Evolutionary conservation across 176 grass and related monocot genomes (phyloP).

Genomic region (Areca catechu): DNA sequence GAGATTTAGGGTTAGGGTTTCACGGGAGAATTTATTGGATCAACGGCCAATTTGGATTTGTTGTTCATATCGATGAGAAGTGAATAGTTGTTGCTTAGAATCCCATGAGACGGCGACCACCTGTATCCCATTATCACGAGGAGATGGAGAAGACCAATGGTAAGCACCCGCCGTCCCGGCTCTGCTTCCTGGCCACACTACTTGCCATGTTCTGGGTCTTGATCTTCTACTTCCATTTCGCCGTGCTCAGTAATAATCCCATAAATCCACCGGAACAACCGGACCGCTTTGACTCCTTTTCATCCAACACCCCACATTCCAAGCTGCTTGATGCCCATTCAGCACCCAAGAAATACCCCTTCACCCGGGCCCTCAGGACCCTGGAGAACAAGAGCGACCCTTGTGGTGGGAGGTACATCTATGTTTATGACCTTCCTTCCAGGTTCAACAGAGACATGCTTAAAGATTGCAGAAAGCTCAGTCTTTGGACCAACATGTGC

Average conservation of each 20-base stretch:
- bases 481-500: constrained; percentile 62
- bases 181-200: constrained; percentile 27
- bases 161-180: constrained; percentile 5
- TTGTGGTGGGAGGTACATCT: constrained; percentile 58
- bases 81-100: too few relatives aligned
- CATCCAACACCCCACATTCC: neutral
- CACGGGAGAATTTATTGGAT: too few relatives aligned
- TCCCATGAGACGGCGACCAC: constrained; percentile 2
- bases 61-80: too few relatives aligned
- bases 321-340: neutral
- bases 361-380: neutral
- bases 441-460: constrained; percentile 67
- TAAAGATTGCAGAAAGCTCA: constrained; percentile 36
- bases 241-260: constrained; percentile 11
- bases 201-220: constrained; percentile 30
- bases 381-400: constrained; percentile 14
- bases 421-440: constrained; percentile 48
- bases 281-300: neutral
- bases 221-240: constrained; percentile 37
- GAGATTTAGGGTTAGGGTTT: too few relatives aligned
- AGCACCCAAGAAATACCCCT: neutral
- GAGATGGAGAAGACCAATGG: constrained; percentile 23
- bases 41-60: too few relatives aligned
- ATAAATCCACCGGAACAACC: neutral
- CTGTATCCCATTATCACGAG: neutral